Conservation (phyloP, 345 rosid species). For the Populus alba region DNA sequence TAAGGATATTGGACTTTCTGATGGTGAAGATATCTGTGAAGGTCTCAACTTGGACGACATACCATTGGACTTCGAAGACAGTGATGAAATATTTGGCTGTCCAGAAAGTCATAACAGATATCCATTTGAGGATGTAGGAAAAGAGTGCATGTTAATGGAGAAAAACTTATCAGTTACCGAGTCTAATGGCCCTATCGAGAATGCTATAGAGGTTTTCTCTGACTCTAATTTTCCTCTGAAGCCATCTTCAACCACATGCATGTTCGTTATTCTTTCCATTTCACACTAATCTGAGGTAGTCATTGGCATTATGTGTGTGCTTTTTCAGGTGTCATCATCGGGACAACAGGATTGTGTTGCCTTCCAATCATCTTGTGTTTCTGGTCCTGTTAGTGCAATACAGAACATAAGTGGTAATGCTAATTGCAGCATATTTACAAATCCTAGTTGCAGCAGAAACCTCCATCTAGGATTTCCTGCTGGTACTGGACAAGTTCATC, state of each 20-base stretch:
- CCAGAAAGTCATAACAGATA: constrained; percentile 34
- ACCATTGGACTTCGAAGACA: constrained; percentile 44
- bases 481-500: constrained; percentile 45
- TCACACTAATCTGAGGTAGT: background rate
- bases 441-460: constrained; percentile 41
- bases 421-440: constrained; percentile 35
- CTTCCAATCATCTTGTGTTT: constrained; percentile 38
- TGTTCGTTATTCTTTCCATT: background rate
- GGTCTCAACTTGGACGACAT: constrained; percentile 51
- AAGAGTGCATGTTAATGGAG: constrained; percentile 38
- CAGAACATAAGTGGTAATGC: constrained; percentile 23
- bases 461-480: constrained; percentile 45
- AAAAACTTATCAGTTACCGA: constrained; percentile 40
- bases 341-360: constrained; percentile 41
- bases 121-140: constrained; percentile 37
- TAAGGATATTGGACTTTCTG: constrained; percentile 42
- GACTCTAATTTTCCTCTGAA: background rate
- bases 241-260: background rate
- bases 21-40: constrained; percentile 55
- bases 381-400: constrained; percentile 24
- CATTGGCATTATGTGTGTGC: background rate
- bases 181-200: constrained; percentile 45
- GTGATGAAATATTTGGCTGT: constrained; percentile 46
- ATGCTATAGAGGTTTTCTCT: constrained; percentile 45
- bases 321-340: constrained; percentile 49